Percentiles rank a stretch among this genome's conserved stretches.
Conservation (phyloP, 2,329 filamentous ascomycete species). For the Fusarium chlamydosporum region DNA sequence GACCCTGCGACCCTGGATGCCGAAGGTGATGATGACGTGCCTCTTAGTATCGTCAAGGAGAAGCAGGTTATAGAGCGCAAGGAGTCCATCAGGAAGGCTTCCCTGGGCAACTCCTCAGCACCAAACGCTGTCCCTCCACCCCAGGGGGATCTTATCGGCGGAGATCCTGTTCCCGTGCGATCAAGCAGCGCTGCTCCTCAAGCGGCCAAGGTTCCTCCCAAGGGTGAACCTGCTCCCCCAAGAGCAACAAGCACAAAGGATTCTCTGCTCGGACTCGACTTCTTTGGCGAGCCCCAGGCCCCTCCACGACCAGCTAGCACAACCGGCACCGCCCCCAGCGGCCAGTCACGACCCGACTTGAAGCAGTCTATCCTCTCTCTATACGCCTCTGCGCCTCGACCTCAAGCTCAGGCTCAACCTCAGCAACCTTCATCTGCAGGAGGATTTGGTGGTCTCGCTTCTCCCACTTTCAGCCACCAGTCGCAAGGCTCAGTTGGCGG, state of each 20-base stretch:
- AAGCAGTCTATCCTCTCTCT: slow-evolving; percentile 98
- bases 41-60: slow-evolving; percentile 73
- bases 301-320: slow-evolving; percentile 89
- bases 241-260: slow-evolving; percentile 83
- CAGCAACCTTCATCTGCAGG: slow-evolving; percentile 66
- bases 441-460: slow-evolving; percentile 77
- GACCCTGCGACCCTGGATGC: slow-evolving; percentile 89
- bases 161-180: slow-evolving; percentile 76
- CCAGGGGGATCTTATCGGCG: slow-evolving; percentile 85
- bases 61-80: slow-evolving; percentile 74
- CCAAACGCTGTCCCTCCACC: slow-evolving; percentile 58
- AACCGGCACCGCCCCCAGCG: slow-evolving; percentile 71
- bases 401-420: slow-evolving; percentile 70
- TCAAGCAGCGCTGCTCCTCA: slow-evolving; percentile 81
- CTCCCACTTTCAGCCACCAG: slow-evolving; percentile 67
- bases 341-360: slow-evolving; percentile 87
- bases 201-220: slow-evolving; percentile 69
- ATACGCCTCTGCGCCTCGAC: slow-evolving; percentile 86
- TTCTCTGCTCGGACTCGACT: slow-evolving; percentile 92
- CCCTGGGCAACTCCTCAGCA: slow-evolving; percentile 61
- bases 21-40: slow-evolving; percentile 87
- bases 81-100: slow-evolving; percentile 72
- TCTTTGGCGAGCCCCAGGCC: slow-evolving; percentile 81
- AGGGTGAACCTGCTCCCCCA: slow-evolving; percentile 75
- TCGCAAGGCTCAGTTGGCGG: slow-evolving; percentile 69